Evolutionary conservation across 2,329 filamentous ascomycete genomes (phyloP).

Genomic region (Hypoxylon rubiginosum): DNA sequence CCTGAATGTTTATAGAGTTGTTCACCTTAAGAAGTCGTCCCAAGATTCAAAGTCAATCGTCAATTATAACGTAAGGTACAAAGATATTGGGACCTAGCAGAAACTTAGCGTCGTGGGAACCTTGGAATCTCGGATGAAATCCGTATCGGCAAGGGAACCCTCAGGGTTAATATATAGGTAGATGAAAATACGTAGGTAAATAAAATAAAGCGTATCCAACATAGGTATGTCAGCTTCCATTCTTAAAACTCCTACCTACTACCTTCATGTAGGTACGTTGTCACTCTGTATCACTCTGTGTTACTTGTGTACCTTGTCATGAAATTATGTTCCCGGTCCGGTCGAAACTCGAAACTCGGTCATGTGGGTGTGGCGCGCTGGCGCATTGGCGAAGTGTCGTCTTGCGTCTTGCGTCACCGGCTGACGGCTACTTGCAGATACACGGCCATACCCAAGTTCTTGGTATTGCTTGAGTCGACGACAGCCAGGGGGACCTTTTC

Average conservation of each 20-base stretch:
- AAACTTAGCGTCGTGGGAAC: neutral
- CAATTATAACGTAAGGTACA: neutral
- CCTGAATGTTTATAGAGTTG: neutral
- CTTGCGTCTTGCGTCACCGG: slow-evolving; percentile 23
- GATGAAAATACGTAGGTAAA: neutral
- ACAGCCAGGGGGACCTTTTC: neutral
- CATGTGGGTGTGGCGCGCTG: slow-evolving; percentile 15
- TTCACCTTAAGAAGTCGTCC: neutral
- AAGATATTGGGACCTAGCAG: neutral
- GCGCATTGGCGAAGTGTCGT: slow-evolving; percentile 12
- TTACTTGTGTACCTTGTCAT: neutral
- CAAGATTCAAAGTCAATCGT: neutral
- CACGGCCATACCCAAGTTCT: slow-evolving; percentile 18
- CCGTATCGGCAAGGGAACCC: slow-evolving; percentile 11
- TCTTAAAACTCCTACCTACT: neutral
- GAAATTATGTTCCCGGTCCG: neutral
- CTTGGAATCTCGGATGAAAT: slow-evolving; percentile 11
- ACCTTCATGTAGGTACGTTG: neutral
- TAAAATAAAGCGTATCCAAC: neutral
- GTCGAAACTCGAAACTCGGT: slow-evolving; percentile 17
- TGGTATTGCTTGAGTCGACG: slow-evolving; percentile 38
- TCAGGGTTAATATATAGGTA: neutral
- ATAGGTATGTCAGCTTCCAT: neutral
- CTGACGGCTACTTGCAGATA: slow-evolving; percentile 33
- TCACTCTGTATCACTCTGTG: neutral